Conservation (phyloP, 768 basidiomycete species). For the Tulasnella sp. region DNA sequence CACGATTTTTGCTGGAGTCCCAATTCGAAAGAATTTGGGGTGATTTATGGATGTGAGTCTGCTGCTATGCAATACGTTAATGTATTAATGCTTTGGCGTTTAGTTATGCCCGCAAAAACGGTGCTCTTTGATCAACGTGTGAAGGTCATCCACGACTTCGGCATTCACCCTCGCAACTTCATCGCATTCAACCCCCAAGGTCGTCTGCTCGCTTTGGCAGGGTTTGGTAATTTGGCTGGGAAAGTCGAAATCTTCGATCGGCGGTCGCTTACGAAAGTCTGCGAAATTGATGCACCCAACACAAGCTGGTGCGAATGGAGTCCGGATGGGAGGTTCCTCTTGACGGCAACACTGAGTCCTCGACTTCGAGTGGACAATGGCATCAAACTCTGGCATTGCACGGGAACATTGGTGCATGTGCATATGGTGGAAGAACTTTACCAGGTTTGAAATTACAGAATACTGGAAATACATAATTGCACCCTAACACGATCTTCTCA, state of each 20-base stretch:
- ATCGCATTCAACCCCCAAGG: slow-evolving; percentile 93
- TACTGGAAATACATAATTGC: not conserved
- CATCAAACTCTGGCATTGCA: slow-evolving; percentile 92
- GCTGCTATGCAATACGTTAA: not conserved
- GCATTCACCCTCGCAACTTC: slow-evolving; percentile 84
- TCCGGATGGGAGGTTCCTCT: slow-evolving; percentile 83
- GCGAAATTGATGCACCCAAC: slow-evolving; percentile 82
- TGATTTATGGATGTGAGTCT: slow-evolving; percentile 90
- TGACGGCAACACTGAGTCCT: slow-evolving; percentile 95
- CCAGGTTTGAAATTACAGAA: slow-evolving; percentile 45
- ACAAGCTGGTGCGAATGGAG: slow-evolving; percentile 95
- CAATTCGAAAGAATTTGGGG: slow-evolving; percentile 93
- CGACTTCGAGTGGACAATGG: slow-evolving; percentile 96
- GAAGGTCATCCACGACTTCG: slow-evolving; percentile 84
- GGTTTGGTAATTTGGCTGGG: slow-evolving; percentile 95
- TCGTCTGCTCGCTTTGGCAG: slow-evolving; percentile 79
- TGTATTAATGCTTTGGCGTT: slow-evolving; percentile 20
- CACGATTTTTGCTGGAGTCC: slow-evolving; percentile 97
- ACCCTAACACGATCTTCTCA: not conserved
- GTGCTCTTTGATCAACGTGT: slow-evolving; percentile 90
- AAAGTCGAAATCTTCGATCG: slow-evolving; percentile 91
- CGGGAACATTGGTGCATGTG: slow-evolving; percentile 79
- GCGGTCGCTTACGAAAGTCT: slow-evolving; percentile 73
- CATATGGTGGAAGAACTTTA: slow-evolving; percentile 86
- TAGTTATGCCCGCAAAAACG: slow-evolving; percentile 93